These are phyloP conservation scores for Arthrobotrys conoides DNA, from an alignment of 2,329 filamentous ascomycete species.

Conservation along the genomic window DNA sequence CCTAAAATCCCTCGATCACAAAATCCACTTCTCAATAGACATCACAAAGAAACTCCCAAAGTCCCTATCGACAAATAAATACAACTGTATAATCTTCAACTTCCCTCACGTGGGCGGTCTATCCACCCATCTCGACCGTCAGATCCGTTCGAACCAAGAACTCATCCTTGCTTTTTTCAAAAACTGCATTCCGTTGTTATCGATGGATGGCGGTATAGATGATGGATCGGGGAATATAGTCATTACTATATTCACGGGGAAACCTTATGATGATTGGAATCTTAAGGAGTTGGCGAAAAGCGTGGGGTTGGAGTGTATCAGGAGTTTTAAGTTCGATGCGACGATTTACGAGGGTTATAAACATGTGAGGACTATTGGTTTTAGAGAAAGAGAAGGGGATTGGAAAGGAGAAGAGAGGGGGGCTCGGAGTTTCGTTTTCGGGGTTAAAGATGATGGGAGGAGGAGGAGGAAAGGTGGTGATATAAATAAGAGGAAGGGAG, in stretches of 20 bases:
- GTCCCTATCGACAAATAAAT: constrained; percentile 66
- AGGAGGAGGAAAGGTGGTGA: neutral
- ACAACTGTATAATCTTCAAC: constrained; percentile 91
- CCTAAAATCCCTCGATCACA: constrained; percentile 22
- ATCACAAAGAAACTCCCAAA: constrained; percentile 66
- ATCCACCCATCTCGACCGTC: constrained; percentile 91
- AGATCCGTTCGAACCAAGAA: constrained; percentile 88
- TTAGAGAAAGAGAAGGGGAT: constrained; percentile 60
- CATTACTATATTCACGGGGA: constrained; percentile 90
- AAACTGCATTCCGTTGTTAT: constrained; percentile 29
- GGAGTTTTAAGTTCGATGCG: constrained; percentile 79
- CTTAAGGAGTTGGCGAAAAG: constrained; percentile 80
- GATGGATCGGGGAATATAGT: constrained; percentile 67
- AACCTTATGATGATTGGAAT: constrained; percentile 97
- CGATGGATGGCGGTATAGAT: constrained; percentile 63
- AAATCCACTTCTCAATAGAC: constrained; percentile 58
- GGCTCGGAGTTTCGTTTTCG: constrained; percentile 63
- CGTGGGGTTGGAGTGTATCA: constrained; percentile 77
- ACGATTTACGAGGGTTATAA: constrained; percentile 79
- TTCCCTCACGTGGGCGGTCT: constrained; percentile 97
- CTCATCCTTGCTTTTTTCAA: constrained; percentile 42
- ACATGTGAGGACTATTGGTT: constrained; percentile 68
- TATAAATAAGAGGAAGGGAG: constrained; percentile 5
- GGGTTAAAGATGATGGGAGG: constrained; percentile 42
- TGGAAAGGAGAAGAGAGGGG: constrained; percentile 64